Conservation (phyloP, 257 asterid species). For the Echium plantagineum region DNA sequence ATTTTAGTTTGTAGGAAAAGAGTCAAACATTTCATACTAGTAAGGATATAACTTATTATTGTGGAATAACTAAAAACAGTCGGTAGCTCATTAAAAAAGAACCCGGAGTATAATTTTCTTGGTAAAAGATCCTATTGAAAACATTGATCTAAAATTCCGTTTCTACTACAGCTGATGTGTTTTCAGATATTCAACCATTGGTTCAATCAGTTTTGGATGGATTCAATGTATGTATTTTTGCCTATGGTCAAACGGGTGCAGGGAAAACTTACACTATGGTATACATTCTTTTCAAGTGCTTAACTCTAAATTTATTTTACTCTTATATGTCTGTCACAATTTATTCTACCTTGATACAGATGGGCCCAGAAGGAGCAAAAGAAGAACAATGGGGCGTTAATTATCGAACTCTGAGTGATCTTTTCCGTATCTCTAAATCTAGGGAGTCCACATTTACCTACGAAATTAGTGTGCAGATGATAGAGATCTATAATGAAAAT, state of each 20-base stretch:
- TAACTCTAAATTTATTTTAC: constrained; percentile 28
- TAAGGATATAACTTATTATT: no score
- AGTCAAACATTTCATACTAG: no score
- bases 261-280: constrained; percentile 98
- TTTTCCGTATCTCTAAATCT: constrained; percentile 56
- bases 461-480: constrained; percentile 81
- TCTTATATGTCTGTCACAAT: constrained; percentile 12
- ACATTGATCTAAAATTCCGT: not conserved
- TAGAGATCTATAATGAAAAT: constrained; percentile 91
- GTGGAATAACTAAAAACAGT: no score
- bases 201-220: constrained; percentile 96
- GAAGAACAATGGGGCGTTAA: constrained; percentile 95
- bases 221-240: constrained; percentile 83
- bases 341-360: constrained; percentile 28
- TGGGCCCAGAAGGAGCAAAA: constrained; percentile 74
- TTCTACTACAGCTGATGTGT: constrained; percentile 55
- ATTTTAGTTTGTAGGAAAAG: no score
- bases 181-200: constrained; percentile 64
- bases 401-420: constrained; percentile 75
- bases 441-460: constrained; percentile 44
- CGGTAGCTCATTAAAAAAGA: no score
- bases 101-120: no score
- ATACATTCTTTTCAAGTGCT: constrained; percentile 2
- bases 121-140: no score
- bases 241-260: constrained; percentile 96